Base-by-base conservation (phyloP, 169 alveolate genomes). In the Pseudocohnilembus persalinus region DNA sequence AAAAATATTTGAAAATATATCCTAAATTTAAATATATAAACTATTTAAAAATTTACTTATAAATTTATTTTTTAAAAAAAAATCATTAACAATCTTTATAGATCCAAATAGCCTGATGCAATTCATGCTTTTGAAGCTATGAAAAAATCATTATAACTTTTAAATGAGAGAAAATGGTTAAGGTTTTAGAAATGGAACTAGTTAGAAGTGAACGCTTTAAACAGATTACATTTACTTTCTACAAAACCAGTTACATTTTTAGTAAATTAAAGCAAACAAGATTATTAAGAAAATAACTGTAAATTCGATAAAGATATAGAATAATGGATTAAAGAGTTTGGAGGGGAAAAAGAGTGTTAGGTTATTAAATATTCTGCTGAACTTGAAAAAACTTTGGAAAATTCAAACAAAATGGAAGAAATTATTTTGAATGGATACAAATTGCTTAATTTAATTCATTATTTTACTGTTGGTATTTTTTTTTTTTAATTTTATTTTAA, bases 401-500 rank as follows among this genome's bases (percentile, higher is more conserved):
- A 76, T 75, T 34, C 77, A 15, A 82, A 82, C 30, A 82, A 85
- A 30, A 83, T 77, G 29, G 86, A 81, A 27, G 83, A 83, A 83
- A 80, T 83, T 27, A 88, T 88, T 29, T 27, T 33, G 15, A 88
- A 88, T 29, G 93, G 91, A 31, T 90, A 90, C 83, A 78, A 83
- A 65, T 85, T 90, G 31, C 82, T 90, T 35, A 88, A 87, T 31
- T 81, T 90, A 75, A 80, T 75, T 28, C 91, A 89, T 77, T 90
- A 63, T 77, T 90, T 88, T 30, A 90, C 92, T 32, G 89, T 89
- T 74, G 91, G 92, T n/a, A n/a, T n/a, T n/a, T n/a, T n/a, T n/a
- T n/a, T n/a, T n/a, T n/a, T n/a, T n/a, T n/a, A n/a, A n/a, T n/a
- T n/a, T n/a, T n/a, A n/a, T n/a, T n/a, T n/a, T n/a, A n/a, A n/a